phyloP scores from a whole-genome alignment of 148 eudicot genomes.

The Tetragonia tetragonoides region DNA sequence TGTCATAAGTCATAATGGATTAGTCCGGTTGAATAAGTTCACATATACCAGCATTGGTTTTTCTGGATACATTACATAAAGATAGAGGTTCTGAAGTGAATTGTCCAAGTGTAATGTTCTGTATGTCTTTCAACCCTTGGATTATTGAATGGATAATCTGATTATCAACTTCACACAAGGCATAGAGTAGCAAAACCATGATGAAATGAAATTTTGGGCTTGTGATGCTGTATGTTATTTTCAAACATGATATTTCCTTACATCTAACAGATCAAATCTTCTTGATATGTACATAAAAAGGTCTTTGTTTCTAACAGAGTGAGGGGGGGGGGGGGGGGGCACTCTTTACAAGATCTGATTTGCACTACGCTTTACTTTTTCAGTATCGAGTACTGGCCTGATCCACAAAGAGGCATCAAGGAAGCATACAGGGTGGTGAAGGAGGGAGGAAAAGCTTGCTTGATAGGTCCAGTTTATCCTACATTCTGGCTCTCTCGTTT shows the following conservation, averaged over 20 bases:
- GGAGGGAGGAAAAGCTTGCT: conserved; percentile 84
- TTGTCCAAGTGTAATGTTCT: background rate
- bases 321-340: background rate
- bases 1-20: background rate
- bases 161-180: background rate
- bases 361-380: conserved; percentile 18
- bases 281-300: background rate
- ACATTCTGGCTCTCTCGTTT: conserved; percentile 91
- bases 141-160: background rate
- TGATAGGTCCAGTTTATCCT: conserved; percentile 93
- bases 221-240: background rate
- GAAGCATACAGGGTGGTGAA: conserved; percentile 97
- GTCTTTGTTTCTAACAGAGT: background rate
- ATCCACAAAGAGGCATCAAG: conserved; percentile 95
- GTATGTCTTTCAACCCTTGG: background rate
- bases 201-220: background rate
- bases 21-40: background rate
- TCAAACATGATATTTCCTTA: background rate
- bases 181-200: background rate
- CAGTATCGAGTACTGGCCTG: conserved; percentile 99
- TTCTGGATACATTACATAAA: too few species aligned
- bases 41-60: background rate
- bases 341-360: background rate
- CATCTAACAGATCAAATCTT: background rate
- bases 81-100: background rate